These are phyloP conservation scores for Pestalotiopsis sp. DNA, from an alignment of 2,329 filamentous ascomycete species.

Conservation along the genomic window DNA sequence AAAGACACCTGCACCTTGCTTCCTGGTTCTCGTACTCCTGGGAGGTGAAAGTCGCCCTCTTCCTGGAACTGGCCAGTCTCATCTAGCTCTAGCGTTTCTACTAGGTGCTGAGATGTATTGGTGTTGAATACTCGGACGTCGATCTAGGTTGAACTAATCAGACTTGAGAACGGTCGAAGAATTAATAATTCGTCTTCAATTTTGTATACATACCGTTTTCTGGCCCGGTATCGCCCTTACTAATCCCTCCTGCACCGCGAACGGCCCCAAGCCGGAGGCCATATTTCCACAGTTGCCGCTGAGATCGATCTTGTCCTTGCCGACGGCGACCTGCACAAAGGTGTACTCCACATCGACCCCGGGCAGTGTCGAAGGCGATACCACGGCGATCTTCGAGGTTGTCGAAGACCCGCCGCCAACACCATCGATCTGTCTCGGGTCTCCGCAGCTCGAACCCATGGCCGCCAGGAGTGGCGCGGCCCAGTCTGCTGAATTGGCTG, in stretches of 20 bases:
- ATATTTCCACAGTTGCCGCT: conserved; percentile 66
- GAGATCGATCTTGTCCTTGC: conserved; percentile 54
- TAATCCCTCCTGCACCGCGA: conserved; percentile 56
- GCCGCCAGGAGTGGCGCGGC: conserved; percentile 53
- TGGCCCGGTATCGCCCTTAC: conserved; percentile 33
- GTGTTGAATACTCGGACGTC: conserved; percentile 34
- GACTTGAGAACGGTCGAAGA: background rate
- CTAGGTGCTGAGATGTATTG: conserved; percentile 29
- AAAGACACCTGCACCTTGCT: conserved; percentile 40
- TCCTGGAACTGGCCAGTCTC: conserved; percentile 20
- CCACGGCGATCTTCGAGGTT: conserved; percentile 68
- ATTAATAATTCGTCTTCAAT: background rate
- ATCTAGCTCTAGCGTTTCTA: conserved; percentile 39
- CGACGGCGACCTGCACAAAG: conserved; percentile 56
- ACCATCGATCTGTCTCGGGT: background rate
- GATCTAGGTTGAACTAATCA: conserved; percentile 17
- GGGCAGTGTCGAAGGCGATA: conserved; percentile 51
- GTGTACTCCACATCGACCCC: conserved; percentile 33
- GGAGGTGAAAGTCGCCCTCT: conserved; percentile 41
- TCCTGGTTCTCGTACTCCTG: conserved; percentile 40
- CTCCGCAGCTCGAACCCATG: conserved; percentile 50
- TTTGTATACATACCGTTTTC: background rate
- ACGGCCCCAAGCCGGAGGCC: conserved; percentile 59
- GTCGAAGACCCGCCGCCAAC: conserved; percentile 26
- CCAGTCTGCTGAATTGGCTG: conserved; percentile 41